Conservation (phyloP, 208 protist genomes). For the Leishmania gerbilli region DNA sequence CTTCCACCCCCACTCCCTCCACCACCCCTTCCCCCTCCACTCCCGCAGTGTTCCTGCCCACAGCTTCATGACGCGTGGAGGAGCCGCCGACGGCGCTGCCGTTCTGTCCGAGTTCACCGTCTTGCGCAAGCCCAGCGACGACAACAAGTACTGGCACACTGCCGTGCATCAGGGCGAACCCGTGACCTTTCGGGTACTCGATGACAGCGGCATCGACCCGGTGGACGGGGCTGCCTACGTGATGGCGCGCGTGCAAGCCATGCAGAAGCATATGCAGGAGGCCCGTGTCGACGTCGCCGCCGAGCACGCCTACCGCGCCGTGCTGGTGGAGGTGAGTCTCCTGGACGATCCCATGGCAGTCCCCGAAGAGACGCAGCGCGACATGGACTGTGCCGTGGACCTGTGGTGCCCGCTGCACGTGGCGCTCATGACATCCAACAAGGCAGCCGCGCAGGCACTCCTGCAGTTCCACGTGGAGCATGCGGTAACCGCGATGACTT, state of each 20-base stretch:
- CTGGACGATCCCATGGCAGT: conserved; percentile 51
- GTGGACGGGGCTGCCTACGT: conserved; percentile 31
- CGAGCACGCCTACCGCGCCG: conserved; percentile 42
- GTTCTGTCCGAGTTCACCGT: conserved; percentile 25
- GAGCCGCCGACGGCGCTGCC: neutral
- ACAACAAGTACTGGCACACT: conserved; percentile 42
- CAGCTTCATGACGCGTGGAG: neutral
- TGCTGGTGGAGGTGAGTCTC: conserved; percentile 67
- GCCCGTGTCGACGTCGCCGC: conserved; percentile 23
- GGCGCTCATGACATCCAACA: conserved; percentile 58
- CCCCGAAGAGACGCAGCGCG: conserved; percentile 27
- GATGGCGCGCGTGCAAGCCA: conserved; percentile 10
- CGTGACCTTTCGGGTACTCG: conserved; percentile 49
- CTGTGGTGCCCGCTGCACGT: conserved; percentile 73
- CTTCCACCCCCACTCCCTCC: neutral
- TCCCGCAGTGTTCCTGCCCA: neutral
- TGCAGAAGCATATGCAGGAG: conserved; percentile 26
- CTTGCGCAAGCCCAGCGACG: conserved; percentile 27
- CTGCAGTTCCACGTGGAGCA: conserved; percentile 69
- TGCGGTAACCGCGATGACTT: conserved; percentile 38
- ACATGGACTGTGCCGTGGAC: conserved; percentile 47
- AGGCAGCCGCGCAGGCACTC: conserved; percentile 29
- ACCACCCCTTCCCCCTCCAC: neutral
- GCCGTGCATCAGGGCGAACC: conserved; percentile 25
- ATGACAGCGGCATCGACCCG: conserved; percentile 18